Evolutionary conservation across 768 basidiomycete genomes (phyloP).

Genomic region (Boletus fagicola): DNA sequence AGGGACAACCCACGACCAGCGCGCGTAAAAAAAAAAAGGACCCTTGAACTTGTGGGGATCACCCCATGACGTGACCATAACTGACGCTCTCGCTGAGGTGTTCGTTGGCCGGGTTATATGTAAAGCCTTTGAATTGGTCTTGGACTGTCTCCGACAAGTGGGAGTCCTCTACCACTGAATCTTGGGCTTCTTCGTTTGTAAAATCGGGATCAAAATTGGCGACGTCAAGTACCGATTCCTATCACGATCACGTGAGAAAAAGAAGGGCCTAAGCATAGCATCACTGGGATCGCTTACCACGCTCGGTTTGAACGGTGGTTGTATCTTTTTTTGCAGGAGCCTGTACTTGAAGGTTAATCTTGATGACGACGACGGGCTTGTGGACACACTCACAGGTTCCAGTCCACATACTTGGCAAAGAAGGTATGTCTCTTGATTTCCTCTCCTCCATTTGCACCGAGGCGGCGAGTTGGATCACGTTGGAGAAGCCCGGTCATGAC

Average conservation of each 20-base stretch:
- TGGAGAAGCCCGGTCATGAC: constrained; percentile 87
- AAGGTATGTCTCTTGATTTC: constrained; percentile 96
- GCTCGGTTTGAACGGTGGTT: constrained; percentile 96
- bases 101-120: constrained; percentile 82
- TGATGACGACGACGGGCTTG: background rate
- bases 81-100: constrained; percentile 82
- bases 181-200: constrained; percentile 90
- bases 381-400: constrained; percentile 58
- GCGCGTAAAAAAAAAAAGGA: background rate
- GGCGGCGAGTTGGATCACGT: constrained; percentile 79
- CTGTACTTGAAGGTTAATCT: constrained; percentile 33
- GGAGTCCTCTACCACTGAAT: constrained; percentile 94
- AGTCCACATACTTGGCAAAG: constrained; percentile 92
- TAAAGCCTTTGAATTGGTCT: constrained; percentile 91
- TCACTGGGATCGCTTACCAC: constrained; percentile 56
- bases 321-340: constrained; percentile 90
- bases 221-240: constrained; percentile 92
- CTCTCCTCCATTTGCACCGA: constrained; percentile 92
- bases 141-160: constrained; percentile 94
- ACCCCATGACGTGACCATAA: constrained; percentile 44
- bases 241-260: constrained; percentile 9
- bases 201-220: constrained; percentile 98
- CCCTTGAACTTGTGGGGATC: background rate
- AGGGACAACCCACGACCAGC: constrained; percentile 21
- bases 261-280: background rate